phyloP scores from a whole-genome alignment of 306 rosid species.

The Pueraria montana region DNA sequence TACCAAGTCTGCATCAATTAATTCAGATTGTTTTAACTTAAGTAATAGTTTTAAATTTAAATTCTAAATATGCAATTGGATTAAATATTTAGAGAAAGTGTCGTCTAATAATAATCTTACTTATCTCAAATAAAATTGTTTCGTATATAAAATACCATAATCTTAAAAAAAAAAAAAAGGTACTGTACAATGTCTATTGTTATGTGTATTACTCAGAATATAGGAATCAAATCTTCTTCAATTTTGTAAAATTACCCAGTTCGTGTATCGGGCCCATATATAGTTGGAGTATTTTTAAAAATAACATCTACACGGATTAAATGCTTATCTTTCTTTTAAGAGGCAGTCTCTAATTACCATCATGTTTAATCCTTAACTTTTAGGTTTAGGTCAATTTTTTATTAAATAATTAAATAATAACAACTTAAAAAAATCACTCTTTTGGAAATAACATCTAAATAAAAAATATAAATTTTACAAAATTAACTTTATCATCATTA shows the following conservation, averaged over 20 bases:
- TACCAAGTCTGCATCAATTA: background rate
- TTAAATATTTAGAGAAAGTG: no score
- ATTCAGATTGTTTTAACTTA: background rate
- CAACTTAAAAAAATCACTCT: no score
- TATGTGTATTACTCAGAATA: background rate
- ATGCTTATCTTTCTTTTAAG: background rate
- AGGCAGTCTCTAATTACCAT: no score
- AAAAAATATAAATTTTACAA: no score
- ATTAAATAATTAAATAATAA: no score
- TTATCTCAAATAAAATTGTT: background rate
- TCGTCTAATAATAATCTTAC: no score
- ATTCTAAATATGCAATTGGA: no score
- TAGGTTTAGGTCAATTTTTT: no score
- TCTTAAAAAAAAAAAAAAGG: no score
- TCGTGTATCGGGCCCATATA: background rate
- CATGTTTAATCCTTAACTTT: no score
- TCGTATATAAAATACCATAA: background rate
- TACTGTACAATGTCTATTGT: background rate
- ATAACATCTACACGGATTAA: background rate
- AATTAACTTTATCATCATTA: no score
- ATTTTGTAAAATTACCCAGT: background rate
- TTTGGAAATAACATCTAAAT: background rate
- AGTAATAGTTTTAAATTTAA: no score
- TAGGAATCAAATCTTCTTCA: conserved; percentile 9
- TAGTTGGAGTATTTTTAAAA: background rate